Percentiles rank a stretch among this genome's conserved stretches.
These are phyloP conservation scores for Kwoniella botswanensis DNA, from an alignment of 768 basidiomycete genomes.

Conservation along the genomic window DNA sequence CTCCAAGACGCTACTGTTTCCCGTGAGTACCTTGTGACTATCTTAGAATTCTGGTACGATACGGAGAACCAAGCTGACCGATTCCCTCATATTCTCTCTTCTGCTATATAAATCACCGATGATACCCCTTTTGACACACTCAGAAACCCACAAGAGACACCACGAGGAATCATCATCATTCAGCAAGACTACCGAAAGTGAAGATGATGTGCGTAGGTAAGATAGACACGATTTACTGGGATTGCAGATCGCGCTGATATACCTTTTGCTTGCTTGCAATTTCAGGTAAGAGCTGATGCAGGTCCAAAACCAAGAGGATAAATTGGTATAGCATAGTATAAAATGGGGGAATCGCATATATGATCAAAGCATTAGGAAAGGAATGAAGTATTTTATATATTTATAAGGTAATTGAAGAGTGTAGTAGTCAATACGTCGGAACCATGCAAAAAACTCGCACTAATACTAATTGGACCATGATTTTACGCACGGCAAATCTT, in stretches of 20 bases:
- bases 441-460: too few relatives aligned
- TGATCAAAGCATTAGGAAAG: too few relatives aligned
- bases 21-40: conserved; percentile 31
- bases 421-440: too few relatives aligned
- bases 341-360: background rate
- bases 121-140: too few relatives aligned
- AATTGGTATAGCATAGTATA: background rate
- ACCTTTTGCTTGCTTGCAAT: background rate
- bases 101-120: too few relatives aligned
- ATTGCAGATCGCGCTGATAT: conserved; percentile 2
- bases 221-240: background rate
- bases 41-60: background rate
- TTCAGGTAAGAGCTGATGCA: background rate
- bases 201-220: conserved; percentile 17
- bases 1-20: conserved; percentile 46
- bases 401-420: too few relatives aligned
- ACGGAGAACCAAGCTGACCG: background rate
- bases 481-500: too few relatives aligned
- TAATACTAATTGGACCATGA: too few relatives aligned
- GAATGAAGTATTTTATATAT: too few relatives aligned
- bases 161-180: conserved; percentile 3
- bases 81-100: too few relatives aligned
- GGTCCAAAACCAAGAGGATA: background rate
- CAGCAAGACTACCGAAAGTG: conserved; percentile 13
- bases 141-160: conserved; percentile 24